Base-by-base conservation (phyloP, 164 flowering plant species). In the Paratinospora sagittata region DNA sequence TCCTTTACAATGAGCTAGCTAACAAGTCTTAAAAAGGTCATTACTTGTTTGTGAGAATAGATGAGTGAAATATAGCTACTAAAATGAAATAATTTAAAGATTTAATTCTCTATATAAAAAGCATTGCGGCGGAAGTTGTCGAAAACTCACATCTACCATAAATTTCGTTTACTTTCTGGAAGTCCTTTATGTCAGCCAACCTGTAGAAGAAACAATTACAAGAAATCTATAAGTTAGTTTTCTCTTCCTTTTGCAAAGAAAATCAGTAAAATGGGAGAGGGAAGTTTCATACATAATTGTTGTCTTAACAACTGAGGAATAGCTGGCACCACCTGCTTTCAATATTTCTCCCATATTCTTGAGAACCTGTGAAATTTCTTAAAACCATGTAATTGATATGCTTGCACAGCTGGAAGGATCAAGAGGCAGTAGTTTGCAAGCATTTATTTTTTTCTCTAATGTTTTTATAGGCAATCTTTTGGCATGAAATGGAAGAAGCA, bases 111-210 rank as follows among this genome's bases (percentile, higher is more conserved):
- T 43, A 43, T 30, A 1, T 43, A 43, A 43, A 43, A 43, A 55
- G 24, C 5, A 55, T 55, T n/a, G 24, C 6, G 21, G 61, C 3
- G 9, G 9, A 19, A 21, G 24, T 8, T n/a, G 10, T 5, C 14
- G 8, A 4, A 36, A 66, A 89, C 99, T 91, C 73, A 95, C 99
- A 93, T 83, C 86, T 93, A 19, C 88, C 97, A 82, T 96, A 96
- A 14, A 96, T 83, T 80, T 89, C 99, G 71, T 96, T 96, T 52
- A 96, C 99, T 86, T 79, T 89, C 86, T 93, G 88, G 88, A 95
- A 95, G 83, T 95, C 99, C 55, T 88, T 87, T 89, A 96, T 76
- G 82, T 96, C 99, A 66, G 98, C 97, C 83, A 96, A 83, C 98
- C 99, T 96, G 88, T 27, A 55, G 34, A 67, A 69, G 61, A 67